A percentile compares a stretch with the other conserved stretches of the same genome.
phyloP scores from a whole-genome alignment of 768 basidiomycete genomes.

The Rhodosporidiobolus sp. region DNA sequence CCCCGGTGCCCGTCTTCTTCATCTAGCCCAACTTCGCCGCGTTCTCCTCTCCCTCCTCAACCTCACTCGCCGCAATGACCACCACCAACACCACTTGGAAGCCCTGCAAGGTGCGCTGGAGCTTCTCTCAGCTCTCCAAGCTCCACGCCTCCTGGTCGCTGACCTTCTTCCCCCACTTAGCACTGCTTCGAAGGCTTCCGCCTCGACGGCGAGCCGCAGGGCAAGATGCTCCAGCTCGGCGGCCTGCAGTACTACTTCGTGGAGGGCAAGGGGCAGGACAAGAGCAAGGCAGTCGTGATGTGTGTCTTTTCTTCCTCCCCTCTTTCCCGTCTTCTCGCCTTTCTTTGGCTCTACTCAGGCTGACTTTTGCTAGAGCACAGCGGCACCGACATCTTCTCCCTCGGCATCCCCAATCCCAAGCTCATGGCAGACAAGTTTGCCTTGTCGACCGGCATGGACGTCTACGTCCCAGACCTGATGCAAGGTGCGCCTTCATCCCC shows the following conservation, averaged over 20 bases:
- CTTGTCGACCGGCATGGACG: neutral
- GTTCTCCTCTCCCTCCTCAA: too few species aligned
- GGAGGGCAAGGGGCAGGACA: neutral
- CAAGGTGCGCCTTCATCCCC: neutral
- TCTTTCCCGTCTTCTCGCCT: neutral
- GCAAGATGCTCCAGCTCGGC: neutral
- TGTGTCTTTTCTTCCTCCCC: neutral
- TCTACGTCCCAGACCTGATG: constrained; percentile 14
- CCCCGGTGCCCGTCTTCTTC: too few species aligned
- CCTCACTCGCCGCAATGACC: too few species aligned
- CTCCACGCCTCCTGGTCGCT: too few species aligned
- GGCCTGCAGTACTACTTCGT: neutral
- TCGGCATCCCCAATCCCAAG: constrained; percentile 9
- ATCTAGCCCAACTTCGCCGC: too few species aligned
- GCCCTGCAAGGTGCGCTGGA: too few species aligned
- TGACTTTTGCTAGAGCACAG: neutral
- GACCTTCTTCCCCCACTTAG: neutral
- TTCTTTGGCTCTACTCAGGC: neutral
- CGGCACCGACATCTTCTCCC: constrained; percentile 12
- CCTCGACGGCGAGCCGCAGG: constrained; percentile 3
- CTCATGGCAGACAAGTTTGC: constrained; percentile 18
- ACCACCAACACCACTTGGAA: too few species aligned
- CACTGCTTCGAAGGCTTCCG: neutral
- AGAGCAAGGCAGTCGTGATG: constrained; percentile 4
- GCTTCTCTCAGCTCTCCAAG: too few species aligned